Evolutionary conservation across 495 filamentous ascomycete species (phyloP).

Genomic region (Mytilinidion resinicola): DNA sequence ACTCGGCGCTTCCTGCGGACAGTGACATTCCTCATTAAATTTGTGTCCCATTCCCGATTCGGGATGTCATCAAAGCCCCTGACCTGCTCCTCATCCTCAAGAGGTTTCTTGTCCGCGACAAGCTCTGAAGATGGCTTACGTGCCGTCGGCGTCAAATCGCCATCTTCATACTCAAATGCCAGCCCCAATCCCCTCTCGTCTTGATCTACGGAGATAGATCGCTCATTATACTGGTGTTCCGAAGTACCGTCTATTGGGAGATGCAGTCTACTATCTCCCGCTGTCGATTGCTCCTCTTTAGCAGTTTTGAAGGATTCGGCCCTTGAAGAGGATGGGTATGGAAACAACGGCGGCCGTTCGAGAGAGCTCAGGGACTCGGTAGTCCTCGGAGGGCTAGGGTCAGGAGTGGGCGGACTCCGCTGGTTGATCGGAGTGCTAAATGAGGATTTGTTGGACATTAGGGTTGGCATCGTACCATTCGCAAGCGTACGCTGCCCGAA

Average conservation of each 20-base stretch:
- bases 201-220: background rate
- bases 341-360: slow-evolving; percentile 12
- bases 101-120: background rate
- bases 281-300: slow-evolving; percentile 29
- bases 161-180: slow-evolving; percentile 19
- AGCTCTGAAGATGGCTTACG: background rate
- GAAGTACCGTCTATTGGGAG: slow-evolving; percentile 21
- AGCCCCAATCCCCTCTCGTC: slow-evolving; percentile 19
- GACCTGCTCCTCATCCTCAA: background rate
- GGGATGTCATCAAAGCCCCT: slow-evolving; percentile 12
- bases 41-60: slow-evolving; percentile 50
- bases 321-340: slow-evolving; percentile 28
- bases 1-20: slow-evolving; percentile 43
- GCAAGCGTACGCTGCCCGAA: slow-evolving; percentile 22
- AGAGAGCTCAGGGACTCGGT: slow-evolving; percentile 20
- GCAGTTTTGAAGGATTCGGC: slow-evolving; percentile 38
- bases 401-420: slow-evolving; percentile 35
- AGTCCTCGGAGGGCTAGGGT: slow-evolving; percentile 34
- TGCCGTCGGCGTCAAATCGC: slow-evolving; percentile 17
- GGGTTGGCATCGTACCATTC: slow-evolving; percentile 17
- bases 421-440: slow-evolving; percentile 31
- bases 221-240: slow-evolving; percentile 3
- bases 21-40: slow-evolving; percentile 51
- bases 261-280: slow-evolving; percentile 19
- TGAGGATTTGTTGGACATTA: slow-evolving; percentile 26